phyloP scores from a whole-genome alignment of 2,329 filamentous ascomycete species.

The Claviceps sp. region DNA sequence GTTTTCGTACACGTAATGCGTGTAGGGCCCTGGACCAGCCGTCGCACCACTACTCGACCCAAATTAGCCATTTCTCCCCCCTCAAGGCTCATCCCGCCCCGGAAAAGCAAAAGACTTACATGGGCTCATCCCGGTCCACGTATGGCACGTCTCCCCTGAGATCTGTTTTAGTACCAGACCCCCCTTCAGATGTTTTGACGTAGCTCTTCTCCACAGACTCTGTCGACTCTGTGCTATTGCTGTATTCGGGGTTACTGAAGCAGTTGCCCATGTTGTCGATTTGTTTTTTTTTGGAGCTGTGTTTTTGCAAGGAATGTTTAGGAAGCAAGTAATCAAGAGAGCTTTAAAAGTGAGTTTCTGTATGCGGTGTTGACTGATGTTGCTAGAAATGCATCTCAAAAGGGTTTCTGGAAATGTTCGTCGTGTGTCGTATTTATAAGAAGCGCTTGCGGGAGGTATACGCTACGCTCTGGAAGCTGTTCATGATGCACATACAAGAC shows the following conservation, averaged over 20 bases:
- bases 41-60: background rate
- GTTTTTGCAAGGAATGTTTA: background rate
- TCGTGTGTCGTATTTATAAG: too few species aligned
- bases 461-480: background rate
- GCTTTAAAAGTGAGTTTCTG: background rate
- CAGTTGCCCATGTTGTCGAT: background rate
- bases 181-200: background rate
- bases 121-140: background rate
- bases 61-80: background rate
- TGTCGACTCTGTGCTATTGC: too few species aligned
- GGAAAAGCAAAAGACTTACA: background rate
- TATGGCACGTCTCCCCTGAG: background rate
- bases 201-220: background rate
- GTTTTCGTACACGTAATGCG: background rate
- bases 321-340: fast-evolving
- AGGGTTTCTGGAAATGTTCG: too few species aligned
- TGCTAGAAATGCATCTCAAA: too few species aligned
- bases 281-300: background rate
- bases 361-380: background rate
- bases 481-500: background rate
- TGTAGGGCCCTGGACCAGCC: background rate
- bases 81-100: background rate
- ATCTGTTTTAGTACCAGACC: background rate
- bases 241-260: background rate
- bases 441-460: too few species aligned